Evolutionary conservation across 208 protist species (phyloP).

Genomic region (Dictyostelium gargantuum): DNA sequence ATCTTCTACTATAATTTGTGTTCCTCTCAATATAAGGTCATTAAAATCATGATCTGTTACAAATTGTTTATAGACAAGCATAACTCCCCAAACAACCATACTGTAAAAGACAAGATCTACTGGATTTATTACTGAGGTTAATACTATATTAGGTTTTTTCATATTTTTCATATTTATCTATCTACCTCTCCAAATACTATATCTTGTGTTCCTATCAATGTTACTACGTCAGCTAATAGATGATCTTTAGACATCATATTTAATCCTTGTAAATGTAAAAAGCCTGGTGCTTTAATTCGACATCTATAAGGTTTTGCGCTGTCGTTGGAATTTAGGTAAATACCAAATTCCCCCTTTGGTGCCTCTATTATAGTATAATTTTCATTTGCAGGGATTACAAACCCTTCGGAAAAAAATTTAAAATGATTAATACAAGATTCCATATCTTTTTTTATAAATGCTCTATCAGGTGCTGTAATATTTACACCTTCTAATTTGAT

Average conservation of each 20-base stretch:
- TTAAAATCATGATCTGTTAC: no score
- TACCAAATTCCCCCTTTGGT: neutral
- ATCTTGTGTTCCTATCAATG: slow-evolving; percentile 18
- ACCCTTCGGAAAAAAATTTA: slow-evolving; percentile 8
- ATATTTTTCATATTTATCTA: neutral
- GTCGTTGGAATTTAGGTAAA: slow-evolving; percentile 2
- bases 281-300: slow-evolving; percentile 1
- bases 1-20: no score
- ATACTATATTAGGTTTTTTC: no score
- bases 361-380: neutral
- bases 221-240: slow-evolving; percentile 7
- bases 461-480: neutral
- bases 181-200: slow-evolving; percentile 23
- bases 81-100: no score
- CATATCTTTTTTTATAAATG: slow-evolving; percentile 8
- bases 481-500: slow-evolving; percentile 6
- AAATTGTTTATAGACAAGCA: no score
- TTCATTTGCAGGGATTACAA: slow-evolving; percentile 4
- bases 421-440: slow-evolving; percentile 6
- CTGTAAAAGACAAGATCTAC: no score
- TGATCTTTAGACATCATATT: slow-evolving; percentile 11
- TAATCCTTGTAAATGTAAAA: slow-evolving; percentile 15
- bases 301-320: slow-evolving; percentile 1
- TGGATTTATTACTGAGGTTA: no score
- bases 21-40: no score